phyloP scores from a whole-genome alignment of 75 land plant genomes.

The Larix kaempferi region DNA sequence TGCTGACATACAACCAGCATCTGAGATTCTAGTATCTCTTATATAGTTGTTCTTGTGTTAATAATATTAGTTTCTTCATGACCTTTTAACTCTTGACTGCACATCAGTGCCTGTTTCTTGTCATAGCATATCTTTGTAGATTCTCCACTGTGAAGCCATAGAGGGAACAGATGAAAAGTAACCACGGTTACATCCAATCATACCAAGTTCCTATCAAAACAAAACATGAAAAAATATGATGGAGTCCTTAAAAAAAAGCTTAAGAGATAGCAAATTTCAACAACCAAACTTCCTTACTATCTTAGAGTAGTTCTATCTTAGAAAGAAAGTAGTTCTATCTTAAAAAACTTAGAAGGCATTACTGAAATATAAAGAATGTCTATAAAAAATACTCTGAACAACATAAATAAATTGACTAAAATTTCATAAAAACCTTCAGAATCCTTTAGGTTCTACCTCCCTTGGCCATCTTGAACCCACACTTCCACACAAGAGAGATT shows the following conservation, averaged over 20 bases:
- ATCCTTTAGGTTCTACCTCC: slow-evolving; percentile 26
- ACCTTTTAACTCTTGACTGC: slow-evolving; percentile 57
- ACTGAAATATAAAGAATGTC: neutral
- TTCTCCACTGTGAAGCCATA: slow-evolving; percentile 42
- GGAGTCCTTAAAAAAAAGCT: no score
- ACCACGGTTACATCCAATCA: neutral
- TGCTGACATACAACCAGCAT: slow-evolving; percentile 50
- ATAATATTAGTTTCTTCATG: slow-evolving; percentile 43
- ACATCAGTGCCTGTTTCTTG: slow-evolving; percentile 43
- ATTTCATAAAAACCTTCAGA: slow-evolving; percentile 58
- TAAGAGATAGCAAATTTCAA: neutral
- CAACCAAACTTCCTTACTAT: neutral
- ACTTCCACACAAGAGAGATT: slow-evolving; percentile 21
- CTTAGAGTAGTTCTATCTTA: no score
- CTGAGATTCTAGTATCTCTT: slow-evolving; percentile 43
- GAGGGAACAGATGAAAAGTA: neutral
- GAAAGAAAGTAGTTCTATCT: neutral
- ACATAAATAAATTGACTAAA: neutral
- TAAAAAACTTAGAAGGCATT: neutral
- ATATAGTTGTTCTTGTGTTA: slow-evolving; percentile 42
- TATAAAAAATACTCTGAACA: neutral
- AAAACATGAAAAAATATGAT: neutral
- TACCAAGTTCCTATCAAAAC: neutral
- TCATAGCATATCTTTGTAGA: slow-evolving; percentile 45
- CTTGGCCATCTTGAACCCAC: slow-evolving; percentile 25